Evolutionary conservation across 1,284 basidiomycete genomes (phyloP).

Genomic region (Mycena citricolor): DNA sequence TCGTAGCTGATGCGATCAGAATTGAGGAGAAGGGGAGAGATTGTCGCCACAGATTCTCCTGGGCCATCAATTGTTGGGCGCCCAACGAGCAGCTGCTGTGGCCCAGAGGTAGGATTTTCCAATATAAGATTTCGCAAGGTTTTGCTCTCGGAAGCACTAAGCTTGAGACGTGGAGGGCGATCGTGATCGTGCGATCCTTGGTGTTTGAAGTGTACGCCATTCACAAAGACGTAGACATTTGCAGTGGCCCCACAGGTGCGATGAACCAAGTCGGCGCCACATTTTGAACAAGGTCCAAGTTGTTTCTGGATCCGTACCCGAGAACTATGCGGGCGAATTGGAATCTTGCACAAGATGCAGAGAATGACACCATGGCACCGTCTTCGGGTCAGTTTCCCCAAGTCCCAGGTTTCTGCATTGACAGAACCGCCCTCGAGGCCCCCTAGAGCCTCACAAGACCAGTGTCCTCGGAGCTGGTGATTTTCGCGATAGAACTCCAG

Average conservation of each 20-base stretch:
- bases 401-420: constrained; percentile 20
- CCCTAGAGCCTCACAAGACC: too few species aligned
- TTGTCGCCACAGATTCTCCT: constrained; percentile 28
- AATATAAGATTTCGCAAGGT: constrained; percentile 24
- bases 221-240: constrained; percentile 3
- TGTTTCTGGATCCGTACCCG: neutral
- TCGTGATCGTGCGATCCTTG: constrained; percentile 24
- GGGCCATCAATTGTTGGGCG: constrained; percentile 27
- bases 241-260: constrained; percentile 8
- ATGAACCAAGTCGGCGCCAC: constrained; percentile 2
- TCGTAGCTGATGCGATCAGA: constrained; percentile 26
- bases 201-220: constrained; percentile 24
- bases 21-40: constrained; percentile 28
- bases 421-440: too few species aligned
- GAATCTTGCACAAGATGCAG: constrained; percentile 22
- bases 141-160: constrained; percentile 6
- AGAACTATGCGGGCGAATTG: constrained; percentile 23
- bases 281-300: constrained; percentile 1
- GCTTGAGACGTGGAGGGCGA: constrained; percentile 21
- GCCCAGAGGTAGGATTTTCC: constrained; percentile 25
- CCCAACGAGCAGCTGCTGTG: constrained; percentile 27
- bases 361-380: constrained; percentile 25
- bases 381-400: constrained; percentile 20
- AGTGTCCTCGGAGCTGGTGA: too few species aligned
- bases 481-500: too few species aligned